Percentiles rank a stretch among this genome's conserved stretches.
Evolutionary conservation across 495 filamentous ascomycete species (phyloP).

Genomic region (Neurospora africana): DNA sequence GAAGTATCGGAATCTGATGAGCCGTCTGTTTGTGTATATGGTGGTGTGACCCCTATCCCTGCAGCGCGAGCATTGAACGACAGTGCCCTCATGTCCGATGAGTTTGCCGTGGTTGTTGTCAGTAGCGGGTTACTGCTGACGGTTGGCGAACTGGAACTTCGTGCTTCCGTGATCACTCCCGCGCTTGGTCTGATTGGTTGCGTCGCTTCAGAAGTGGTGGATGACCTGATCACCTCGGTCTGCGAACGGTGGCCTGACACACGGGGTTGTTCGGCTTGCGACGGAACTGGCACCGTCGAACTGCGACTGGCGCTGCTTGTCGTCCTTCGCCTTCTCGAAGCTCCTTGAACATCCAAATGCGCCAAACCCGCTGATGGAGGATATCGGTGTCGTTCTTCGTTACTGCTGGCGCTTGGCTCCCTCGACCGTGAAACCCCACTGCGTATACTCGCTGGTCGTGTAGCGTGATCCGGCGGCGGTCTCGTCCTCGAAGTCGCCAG

Average conservation of each 20-base stretch:
- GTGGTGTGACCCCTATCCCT: slow-evolving; percentile 17
- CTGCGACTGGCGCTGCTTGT: slow-evolving; percentile 32
- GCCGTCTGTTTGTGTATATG: background rate
- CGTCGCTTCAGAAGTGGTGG: slow-evolving; percentile 22
- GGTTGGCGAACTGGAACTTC: slow-evolving; percentile 27
- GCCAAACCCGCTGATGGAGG: slow-evolving; percentile 29
- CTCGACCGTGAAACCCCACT: slow-evolving; percentile 28
- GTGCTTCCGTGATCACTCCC: slow-evolving; percentile 25
- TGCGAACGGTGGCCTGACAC: slow-evolving; percentile 41
- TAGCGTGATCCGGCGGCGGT: slow-evolving; percentile 16
- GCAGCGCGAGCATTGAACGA: slow-evolving; percentile 17
- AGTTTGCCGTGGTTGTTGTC: slow-evolving; percentile 7
- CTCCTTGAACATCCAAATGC: slow-evolving; percentile 35
- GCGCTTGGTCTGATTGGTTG: slow-evolving; percentile 29
- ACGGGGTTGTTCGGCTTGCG: slow-evolving; percentile 24
- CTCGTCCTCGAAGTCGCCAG: slow-evolving; percentile 14
- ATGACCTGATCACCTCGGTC: slow-evolving; percentile 46
- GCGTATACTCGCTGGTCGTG: slow-evolving; percentile 28
- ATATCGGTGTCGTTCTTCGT: slow-evolving; percentile 34
- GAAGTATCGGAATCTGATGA: background rate
- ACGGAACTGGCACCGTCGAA: slow-evolving; percentile 29
- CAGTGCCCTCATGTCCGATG: slow-evolving; percentile 5
- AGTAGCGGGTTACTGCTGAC: background rate
- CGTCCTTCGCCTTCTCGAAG: slow-evolving; percentile 31
- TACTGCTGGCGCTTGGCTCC: slow-evolving; percentile 24